Base-by-base conservation (phyloP, 768 basidiomycete species). In the Goffeauzyma gilvescens region DNA sequence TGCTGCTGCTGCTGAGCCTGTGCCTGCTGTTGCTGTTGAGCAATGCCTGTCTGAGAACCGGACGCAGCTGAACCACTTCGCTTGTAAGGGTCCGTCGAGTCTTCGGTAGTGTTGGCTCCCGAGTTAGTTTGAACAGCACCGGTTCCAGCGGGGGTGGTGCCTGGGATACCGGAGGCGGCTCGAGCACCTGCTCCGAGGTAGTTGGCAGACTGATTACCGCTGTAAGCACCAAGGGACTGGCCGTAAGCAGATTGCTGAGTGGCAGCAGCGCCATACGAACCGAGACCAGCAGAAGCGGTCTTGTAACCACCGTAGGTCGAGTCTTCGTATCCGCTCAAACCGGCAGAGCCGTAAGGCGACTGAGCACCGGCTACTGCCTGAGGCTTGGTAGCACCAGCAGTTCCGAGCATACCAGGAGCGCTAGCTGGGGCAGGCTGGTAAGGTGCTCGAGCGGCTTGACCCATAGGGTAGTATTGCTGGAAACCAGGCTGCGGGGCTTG, bases 401-500 rank as follows among this genome's bases (percentile, higher is more conserved):
- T 51, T 17, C 48, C 46, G 18, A 55, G 47, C 24, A 57, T 57
- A 12, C 55, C 55, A 25, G 47, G 30, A 23, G 47, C 32, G 2
- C 36, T 31, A 4, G 47, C 41, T 14, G 42, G 41, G 17, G 42
- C 26, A 7, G 47, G 42, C 36, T 49, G 47, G 43, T 63, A 63
- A 23, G 49, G 49, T 4, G 44, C 45, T 26, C 59, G 49, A 44
- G 46, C 54, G 41, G 58, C 49, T n/a, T 45, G 48, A 21, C 56
- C 55, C 37, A 63, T 47, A 13, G 62, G 62, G 49, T 58, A 61
- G 44, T 59, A 60, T 32, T 55, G 53, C 50, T 59, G 59, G 56
- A 55, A 60, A n/a, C 54, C 54, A 10, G 53, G 55, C 23, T 50
- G 48, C 27, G 59, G 62, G 14, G 53, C 57, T 55, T 63, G 58